phyloP scores from a whole-genome alignment of 495 filamentous ascomycete genomes.

The Aspergillus biplanus region DNA sequence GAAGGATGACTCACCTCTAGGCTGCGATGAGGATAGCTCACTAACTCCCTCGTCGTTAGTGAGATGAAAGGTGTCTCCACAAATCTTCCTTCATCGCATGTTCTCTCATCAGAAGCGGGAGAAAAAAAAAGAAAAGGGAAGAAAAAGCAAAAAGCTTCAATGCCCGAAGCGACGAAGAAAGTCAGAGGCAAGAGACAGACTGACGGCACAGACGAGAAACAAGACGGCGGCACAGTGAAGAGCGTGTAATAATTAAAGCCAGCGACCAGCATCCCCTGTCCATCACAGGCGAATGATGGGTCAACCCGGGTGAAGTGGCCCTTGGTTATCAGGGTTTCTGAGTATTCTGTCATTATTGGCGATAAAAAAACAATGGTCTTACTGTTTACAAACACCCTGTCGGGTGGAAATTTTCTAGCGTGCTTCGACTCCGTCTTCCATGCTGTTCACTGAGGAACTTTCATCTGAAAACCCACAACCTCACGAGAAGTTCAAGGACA shows the following conservation, averaged over 20 bases:
- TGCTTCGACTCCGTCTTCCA: constrained; percentile 25
- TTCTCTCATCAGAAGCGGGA: not conserved
- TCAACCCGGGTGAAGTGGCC: not conserved
- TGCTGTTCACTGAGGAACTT: constrained; percentile 17
- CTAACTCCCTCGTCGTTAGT: not conserved
- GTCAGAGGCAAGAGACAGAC: not conserved
- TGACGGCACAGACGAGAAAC: not conserved
- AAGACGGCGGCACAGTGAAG: not conserved
- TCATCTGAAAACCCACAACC: constrained; percentile 5
- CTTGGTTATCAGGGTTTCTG: not conserved
- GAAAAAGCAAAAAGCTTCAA: constrained; percentile 15
- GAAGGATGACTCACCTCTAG: not conserved
- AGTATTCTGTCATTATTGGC: constrained; percentile 2
- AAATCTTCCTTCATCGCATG: too few relatives aligned
- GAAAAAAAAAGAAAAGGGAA: not conserved
- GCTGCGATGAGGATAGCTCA: not conserved
- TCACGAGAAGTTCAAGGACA: constrained; percentile 1
- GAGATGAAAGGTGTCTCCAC: not conserved
- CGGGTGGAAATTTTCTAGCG: constrained; percentile 30
- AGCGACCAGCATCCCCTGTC: constrained; percentile 20
- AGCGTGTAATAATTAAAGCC: constrained; percentile 17
- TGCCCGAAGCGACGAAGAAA: constrained; percentile 19
- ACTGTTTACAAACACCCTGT: constrained; percentile 8
- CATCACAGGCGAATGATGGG: constrained; percentile 14
- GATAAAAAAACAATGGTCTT: not conserved